Base-by-base conservation (phyloP, 768 basidiomycete species). In the Suillus brevipes region DNA sequence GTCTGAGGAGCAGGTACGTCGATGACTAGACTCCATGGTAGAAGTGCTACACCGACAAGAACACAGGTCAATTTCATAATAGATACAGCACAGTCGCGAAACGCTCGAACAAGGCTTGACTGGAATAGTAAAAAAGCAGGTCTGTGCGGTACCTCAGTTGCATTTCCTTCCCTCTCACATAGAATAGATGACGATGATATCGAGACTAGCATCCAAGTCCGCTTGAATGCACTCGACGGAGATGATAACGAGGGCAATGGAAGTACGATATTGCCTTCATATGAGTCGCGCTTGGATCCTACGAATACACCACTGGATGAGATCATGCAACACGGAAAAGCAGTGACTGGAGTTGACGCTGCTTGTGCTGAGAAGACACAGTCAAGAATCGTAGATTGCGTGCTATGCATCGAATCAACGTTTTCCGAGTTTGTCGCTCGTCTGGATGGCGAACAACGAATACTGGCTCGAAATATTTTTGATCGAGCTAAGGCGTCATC, bases 51-150 rank as follows among this genome's bases (percentile, higher is more conserved):
- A 23, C 16, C 20, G 49, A 28, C 53, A 31, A 60, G 63, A 45
- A 23, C 40, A 20, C 40, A 94, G 93, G 83, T 92, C 28, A 86
- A 90, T 56, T 89, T 95, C 69, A 81, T 80, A 40, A 77, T 95
- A 38, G 92, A 96, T 69, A 85, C 87, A 1, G 79, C 84, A 13
- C 82, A 85, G 60, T 80, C 89, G 14, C 86, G 83, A 66, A 78
- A 80, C 6, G 83, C 87, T 45, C 84, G 89, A 8, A 73, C 80
- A 31, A 78, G 74, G 13, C 78, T 91, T 42, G 91, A 94, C 71
- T 94, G 90, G 86, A 93, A 93, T 69, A 97, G 92, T 75, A 94
- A 94, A 79, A 92, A 93, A 82, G 89, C 90, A 68, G 92, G 93
- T 91, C 43, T 43, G 62, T 43, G 60, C 16, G 52, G 25, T 23